Evolutionary conservation across 768 basidiomycete species (phyloP), one percentile per base, ranked within the genome.

Genomic region (Russula sp.): DNA sequence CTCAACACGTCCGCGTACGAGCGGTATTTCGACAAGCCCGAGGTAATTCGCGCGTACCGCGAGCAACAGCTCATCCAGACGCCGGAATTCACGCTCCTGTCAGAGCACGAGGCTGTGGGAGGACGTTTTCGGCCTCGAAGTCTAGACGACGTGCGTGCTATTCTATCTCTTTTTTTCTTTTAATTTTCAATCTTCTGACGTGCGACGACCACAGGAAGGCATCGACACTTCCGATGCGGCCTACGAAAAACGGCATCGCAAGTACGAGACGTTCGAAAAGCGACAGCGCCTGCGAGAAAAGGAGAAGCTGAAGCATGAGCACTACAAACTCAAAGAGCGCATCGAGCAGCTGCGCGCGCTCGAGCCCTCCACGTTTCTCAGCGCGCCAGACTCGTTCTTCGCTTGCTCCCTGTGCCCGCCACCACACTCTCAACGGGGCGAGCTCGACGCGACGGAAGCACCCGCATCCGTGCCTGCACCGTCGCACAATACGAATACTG

Each of bases 301-400:
- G 73, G 93, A 96, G 74, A 93, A 93, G 70, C 81, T 95, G 58
- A 87, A 89, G 73, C 87, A 93, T 66, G 92, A 94, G 69, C 90
- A 93, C 67, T 93, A 93, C 75, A 92, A 93, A 70, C 83, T 96
- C 69, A 88, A 88, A 72, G 87, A 93, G 69, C 84, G 93, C 39
- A 88, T 94, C 63, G 91, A 94, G 55, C 88, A 93, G 69, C 78
- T 94, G 59, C 81, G 79, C 58, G 78, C 77, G 32, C 87, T 94
- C 84, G 88, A 91, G 61, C 73, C 79, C 51, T 73, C 80, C 57
- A 84, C 86, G 3, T 92, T 91, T 72, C 80, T 90, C 35, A 69
- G 77, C 32, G 75, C 88, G 48, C 81, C 86, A 43, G 79, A 83
- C 6, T 73, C 81, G 18, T 78, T 77, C 39, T 89, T 89, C 70